These are phyloP conservation scores for Microcos paniculata DNA, from an alignment of 345 rosid genomes.

Conservation along the genomic window DNA sequence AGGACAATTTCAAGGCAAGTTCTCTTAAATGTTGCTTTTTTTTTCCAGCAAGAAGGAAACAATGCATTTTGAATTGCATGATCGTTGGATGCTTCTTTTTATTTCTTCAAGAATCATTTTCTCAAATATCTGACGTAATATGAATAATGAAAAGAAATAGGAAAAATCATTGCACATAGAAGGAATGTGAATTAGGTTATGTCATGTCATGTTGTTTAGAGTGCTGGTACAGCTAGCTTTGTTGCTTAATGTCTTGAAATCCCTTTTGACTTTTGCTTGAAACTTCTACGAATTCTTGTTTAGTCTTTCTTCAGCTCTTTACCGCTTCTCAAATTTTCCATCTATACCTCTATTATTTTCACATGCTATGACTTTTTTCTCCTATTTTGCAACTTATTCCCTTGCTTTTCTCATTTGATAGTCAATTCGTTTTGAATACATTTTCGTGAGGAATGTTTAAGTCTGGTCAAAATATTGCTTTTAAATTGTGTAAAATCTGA, in stretches of 20 bases:
- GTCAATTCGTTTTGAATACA: background rate
- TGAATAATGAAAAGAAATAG: background rate
- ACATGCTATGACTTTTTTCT: background rate
- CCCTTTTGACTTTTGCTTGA: background rate
- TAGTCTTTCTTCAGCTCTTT: background rate
- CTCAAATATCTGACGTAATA: background rate
- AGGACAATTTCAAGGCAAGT: constrained; percentile 87
- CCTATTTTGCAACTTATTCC: background rate
- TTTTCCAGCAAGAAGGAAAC: background rate
- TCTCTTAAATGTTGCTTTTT: background rate
- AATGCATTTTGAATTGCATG: background rate
- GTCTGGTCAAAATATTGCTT: background rate
- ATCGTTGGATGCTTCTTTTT: background rate
- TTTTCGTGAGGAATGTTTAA: background rate
- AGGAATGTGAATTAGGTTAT: background rate
- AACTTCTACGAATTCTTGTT: background rate
- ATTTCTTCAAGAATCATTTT: background rate
- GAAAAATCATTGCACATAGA: background rate
- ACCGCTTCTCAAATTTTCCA: background rate
- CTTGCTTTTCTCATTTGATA: background rate
- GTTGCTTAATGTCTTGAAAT: background rate
- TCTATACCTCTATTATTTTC: background rate
- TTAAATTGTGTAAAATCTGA: background rate
- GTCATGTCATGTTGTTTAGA: background rate
- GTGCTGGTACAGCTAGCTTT: background rate